phyloP scores from a whole-genome alignment of 2,329 filamentous ascomycete genomes.

The Paraphoma sp. region DNA sequence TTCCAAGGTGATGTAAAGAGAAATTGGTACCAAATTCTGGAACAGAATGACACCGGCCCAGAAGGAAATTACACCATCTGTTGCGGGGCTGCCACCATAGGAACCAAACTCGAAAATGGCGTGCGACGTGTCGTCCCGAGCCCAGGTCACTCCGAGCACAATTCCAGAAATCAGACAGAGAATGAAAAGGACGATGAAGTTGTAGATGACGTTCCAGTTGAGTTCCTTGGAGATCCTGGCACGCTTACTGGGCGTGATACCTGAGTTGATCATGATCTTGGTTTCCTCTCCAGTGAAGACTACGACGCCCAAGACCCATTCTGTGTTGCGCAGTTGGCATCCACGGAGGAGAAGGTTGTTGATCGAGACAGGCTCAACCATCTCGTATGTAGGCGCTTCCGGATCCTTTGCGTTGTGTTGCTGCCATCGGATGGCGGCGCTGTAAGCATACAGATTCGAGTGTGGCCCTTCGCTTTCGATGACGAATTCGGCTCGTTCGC shows the following conservation, averaged over 20 bases:
- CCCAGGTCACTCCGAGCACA: slow-evolving; percentile 84
- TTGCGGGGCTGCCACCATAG: slow-evolving; percentile 72
- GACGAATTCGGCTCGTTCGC: slow-evolving; percentile 84
- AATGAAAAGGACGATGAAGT: slow-evolving; percentile 85
- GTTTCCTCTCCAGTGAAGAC: slow-evolving; percentile 95
- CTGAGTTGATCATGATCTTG: slow-evolving; percentile 99
- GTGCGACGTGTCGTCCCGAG: slow-evolving; percentile 74
- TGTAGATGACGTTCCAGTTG: slow-evolving; percentile 97
- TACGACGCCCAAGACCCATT: slow-evolving; percentile 93
- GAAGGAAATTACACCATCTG: slow-evolving; percentile 95
- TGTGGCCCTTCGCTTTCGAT: slow-evolving; percentile 93
- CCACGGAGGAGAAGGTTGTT: slow-evolving; percentile 95
- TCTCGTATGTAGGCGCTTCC: slow-evolving; percentile 70
- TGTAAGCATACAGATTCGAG: slow-evolving; percentile 95
- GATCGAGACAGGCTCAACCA: slow-evolving; percentile 92
- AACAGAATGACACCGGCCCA: slow-evolving; percentile 95
- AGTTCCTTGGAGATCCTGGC: slow-evolving; percentile 89
- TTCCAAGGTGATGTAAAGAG: slow-evolving; percentile 95
- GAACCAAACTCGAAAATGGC: slow-evolving; percentile 86
- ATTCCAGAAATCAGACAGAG: slow-evolving; percentile 91
- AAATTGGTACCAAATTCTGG: slow-evolving; percentile 98
- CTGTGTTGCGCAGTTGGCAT: slow-evolving; percentile 91
- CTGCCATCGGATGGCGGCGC: slow-evolving; percentile 84
- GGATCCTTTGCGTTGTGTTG: slow-evolving; percentile 72
- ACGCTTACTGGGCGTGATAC: slow-evolving; percentile 92